Conservation (phyloP, 768 basidiomycete species). For the Russula sp. region DNA sequence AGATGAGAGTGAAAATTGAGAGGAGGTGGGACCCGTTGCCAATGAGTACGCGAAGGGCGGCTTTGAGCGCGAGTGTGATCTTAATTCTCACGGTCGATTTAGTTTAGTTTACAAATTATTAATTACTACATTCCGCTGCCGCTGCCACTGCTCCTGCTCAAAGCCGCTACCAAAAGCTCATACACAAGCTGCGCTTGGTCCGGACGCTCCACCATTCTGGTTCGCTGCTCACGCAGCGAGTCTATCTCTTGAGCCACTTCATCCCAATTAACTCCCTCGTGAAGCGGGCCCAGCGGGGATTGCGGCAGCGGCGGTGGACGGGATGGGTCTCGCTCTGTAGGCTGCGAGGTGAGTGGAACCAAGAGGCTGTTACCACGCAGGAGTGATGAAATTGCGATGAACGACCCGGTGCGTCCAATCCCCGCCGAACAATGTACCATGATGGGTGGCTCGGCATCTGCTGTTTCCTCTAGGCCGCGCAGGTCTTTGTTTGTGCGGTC, state of each 20-base stretch:
- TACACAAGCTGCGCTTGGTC: conserved; percentile 65
- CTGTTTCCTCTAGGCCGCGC: conserved; percentile 25
- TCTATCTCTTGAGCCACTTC: conserved; percentile 67
- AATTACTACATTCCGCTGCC: not conserved
- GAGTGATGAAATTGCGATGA: conserved; percentile 73
- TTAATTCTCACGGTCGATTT: no score
- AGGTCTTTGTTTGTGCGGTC: conserved; percentile 51
- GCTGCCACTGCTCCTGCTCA: not conserved
- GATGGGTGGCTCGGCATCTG: conserved; percentile 63
- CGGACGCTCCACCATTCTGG: conserved; percentile 70
- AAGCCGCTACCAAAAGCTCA: conserved; percentile 36
- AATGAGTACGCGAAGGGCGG: not conserved
- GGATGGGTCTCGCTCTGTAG: conserved; percentile 22
- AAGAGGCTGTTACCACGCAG: conserved; percentile 51
- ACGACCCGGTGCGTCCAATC: conserved; percentile 80
- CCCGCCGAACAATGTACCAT: conserved; percentile 85
- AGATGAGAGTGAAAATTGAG: not conserved
- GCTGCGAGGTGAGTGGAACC: conserved; percentile 17
- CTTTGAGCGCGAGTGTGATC: no score
- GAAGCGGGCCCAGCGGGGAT: conserved; percentile 55
- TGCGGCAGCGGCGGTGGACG: conserved; percentile 32
- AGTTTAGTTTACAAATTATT: no score
- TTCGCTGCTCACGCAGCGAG: conserved; percentile 69
- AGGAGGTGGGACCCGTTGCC: no score
- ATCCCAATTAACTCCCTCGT: conserved; percentile 43